These are phyloP conservation scores for Nicotiana sylvestris DNA, from an alignment of 257 asterid genomes.

Conservation along the genomic window DNA sequence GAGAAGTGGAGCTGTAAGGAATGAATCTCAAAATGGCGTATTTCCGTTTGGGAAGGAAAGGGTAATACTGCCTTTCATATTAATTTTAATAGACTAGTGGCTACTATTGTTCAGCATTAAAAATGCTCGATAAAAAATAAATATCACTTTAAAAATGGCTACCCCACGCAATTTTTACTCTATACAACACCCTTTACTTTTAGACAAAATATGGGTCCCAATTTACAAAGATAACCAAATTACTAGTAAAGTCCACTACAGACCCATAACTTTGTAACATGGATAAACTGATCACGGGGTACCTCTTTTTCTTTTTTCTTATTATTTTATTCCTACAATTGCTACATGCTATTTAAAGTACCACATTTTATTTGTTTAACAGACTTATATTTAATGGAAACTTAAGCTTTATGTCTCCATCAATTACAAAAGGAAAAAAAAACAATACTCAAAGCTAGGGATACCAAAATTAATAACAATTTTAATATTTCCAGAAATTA, in stretches of 20 bases:
- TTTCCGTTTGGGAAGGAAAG: too few species aligned
- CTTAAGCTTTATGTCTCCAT: not conserved
- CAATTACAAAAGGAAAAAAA: not conserved
- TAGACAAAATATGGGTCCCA: not conserved
- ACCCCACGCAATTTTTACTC: too few species aligned
- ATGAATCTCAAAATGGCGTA: too few species aligned
- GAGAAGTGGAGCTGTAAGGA: too few species aligned
- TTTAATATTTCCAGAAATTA: not conserved
- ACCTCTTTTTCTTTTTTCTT: not conserved
- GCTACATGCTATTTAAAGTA: conserved; percentile 1
- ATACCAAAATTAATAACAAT: not conserved
- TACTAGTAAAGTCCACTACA: not conserved
- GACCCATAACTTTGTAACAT: conserved; percentile 9
- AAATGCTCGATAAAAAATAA: too few species aligned
- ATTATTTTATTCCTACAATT: too few species aligned
- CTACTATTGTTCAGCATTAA: too few species aligned
- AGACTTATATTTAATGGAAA: not conserved
- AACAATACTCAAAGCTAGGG: not conserved
- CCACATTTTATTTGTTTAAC: not conserved
- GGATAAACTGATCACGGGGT: not conserved
- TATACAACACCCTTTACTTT: not conserved
- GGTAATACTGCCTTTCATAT: too few species aligned
- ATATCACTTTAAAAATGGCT: too few species aligned
- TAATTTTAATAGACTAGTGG: too few species aligned
- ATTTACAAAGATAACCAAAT: not conserved